phyloP scores from a whole-genome alignment of 2,329 filamentous ascomycete genomes.

The Fragosphaeria purpurea region DNA sequence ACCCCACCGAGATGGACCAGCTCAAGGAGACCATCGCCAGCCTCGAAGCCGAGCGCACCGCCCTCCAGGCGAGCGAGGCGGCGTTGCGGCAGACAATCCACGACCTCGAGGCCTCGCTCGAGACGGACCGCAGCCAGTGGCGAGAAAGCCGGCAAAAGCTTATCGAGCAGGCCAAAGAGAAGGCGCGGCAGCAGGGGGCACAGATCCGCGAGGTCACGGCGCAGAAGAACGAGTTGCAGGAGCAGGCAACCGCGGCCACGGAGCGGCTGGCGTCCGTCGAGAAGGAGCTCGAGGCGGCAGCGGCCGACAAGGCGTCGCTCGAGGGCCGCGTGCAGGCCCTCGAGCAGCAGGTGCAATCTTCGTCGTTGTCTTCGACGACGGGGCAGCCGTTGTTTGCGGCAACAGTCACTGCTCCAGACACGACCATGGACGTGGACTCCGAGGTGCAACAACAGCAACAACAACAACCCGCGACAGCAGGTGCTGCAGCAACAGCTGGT shows the following conservation, averaged over 20 bases:
- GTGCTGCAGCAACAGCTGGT: not conserved
- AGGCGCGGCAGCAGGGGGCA: slow-evolving; percentile 41
- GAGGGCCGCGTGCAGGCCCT: slow-evolving; percentile 8
- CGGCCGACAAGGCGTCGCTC: slow-evolving; percentile 22
- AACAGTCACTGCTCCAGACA: not conserved
- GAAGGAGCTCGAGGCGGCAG: slow-evolving; percentile 45
- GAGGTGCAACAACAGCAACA: slow-evolving; percentile 4
- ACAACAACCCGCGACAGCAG: slow-evolving; percentile 21
- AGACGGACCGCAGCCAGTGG: slow-evolving; percentile 47
- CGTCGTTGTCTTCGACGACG: not conserved
- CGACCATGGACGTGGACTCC: slow-evolving; percentile 3
- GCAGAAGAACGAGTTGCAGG: slow-evolving; percentile 44
- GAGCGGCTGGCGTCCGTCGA: slow-evolving; percentile 28
- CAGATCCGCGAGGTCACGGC: slow-evolving; percentile 44
- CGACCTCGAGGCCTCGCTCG: slow-evolving; percentile 40
- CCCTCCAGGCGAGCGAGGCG: slow-evolving; percentile 38
- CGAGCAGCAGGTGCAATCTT: slow-evolving; percentile 18
- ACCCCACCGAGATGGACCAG: slow-evolving; percentile 84
- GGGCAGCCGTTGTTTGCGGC: slow-evolving; percentile 2
- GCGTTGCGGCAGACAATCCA: slow-evolving; percentile 44
- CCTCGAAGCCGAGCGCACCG: slow-evolving; percentile 55
- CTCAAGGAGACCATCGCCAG: slow-evolving; percentile 67
- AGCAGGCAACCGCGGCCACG: slow-evolving; percentile 36
- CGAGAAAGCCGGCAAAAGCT: slow-evolving; percentile 41
- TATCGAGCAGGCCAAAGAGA: slow-evolving; percentile 53